Percentiles rank a stretch among this genome's conserved stretches.
These are phyloP conservation scores for Setaria italica DNA, from an alignment of 202 grass and related monocot species.

Conservation along the genomic window DNA sequence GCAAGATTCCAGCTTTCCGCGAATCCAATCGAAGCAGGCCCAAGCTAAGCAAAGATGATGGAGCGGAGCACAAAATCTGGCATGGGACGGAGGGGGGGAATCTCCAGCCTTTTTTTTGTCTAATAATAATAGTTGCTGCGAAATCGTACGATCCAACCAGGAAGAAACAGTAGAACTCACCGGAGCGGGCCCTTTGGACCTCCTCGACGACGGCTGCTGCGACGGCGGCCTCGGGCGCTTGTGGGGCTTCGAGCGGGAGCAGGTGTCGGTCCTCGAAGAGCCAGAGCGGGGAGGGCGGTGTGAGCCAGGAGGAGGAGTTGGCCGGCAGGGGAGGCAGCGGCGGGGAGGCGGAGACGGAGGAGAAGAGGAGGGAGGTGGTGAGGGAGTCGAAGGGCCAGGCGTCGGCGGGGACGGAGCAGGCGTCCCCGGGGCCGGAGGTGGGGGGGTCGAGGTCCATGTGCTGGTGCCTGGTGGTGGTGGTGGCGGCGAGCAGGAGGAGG, in stretches of 20 bases:
- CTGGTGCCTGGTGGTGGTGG: background rate
- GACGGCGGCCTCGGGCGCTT: conserved; percentile 22
- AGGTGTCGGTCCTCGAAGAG: conserved; percentile 76
- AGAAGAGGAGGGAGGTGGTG: conserved; percentile 61
- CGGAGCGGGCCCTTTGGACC: conserved; percentile 47
- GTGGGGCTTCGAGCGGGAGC: conserved; percentile 44
- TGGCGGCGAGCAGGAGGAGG: too few relatives aligned
- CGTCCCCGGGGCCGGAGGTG: conserved; percentile 14
- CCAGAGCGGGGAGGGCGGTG: conserved; percentile 83
- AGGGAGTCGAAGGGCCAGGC: conserved; percentile 87
- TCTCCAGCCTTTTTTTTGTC: background rate
- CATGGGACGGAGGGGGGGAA: conserved; percentile 4
- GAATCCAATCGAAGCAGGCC: conserved; percentile 25
- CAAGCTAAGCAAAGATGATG: conserved; percentile 9
- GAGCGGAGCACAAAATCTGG: conserved; percentile 38
- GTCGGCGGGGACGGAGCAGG: conserved; percentile 41
- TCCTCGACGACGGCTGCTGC: conserved; percentile 40
- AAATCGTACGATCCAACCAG: conserved; percentile 20
- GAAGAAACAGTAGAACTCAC: conserved; percentile 26
- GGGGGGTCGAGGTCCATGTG: conserved; percentile 66
- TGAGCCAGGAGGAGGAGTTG: conserved; percentile 52
- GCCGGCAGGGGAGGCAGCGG: conserved; percentile 34
- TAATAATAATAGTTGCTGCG: background rate
- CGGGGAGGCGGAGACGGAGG: conserved; percentile 54
- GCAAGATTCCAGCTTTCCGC: conserved; percentile 45